phyloP scores from a whole-genome alignment of 257 asterid species.

The Scutellaria minor region DNA sequence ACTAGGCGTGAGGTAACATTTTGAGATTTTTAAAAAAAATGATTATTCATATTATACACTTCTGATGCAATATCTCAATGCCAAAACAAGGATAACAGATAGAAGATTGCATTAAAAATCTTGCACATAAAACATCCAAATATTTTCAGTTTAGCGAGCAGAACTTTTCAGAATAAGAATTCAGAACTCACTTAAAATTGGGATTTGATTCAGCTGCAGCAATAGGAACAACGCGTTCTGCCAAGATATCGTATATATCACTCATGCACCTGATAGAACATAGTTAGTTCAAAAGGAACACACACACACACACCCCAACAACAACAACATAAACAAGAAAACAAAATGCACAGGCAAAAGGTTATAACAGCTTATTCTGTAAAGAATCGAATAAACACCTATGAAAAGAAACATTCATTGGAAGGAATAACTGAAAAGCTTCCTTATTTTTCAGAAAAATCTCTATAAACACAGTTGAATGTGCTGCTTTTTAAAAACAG shows the following conservation, averaged over 20 bases:
- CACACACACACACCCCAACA: not conserved
- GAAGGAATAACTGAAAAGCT: slow-evolving; percentile 17
- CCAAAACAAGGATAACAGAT: not conserved
- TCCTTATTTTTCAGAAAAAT: slow-evolving; percentile 17
- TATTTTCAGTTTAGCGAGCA: slow-evolving; percentile 24
- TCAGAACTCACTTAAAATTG: slow-evolving; percentile 63
- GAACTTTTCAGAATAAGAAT: slow-evolving; percentile 3
- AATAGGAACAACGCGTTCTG: slow-evolving; percentile 74
- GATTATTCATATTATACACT: not conserved
- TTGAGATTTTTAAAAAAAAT: slow-evolving; percentile 7
- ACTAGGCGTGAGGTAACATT: slow-evolving; percentile 4
- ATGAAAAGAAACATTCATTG: slow-evolving; percentile 1
- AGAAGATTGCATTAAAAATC: slow-evolving; percentile 4
- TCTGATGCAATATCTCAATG: not conserved
- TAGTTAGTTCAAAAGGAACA: slow-evolving; percentile 19
- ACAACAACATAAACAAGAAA: slow-evolving; percentile 21
- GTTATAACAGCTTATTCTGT: not conserved
- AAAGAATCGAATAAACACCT: not conserved
- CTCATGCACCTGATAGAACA: slow-evolving; percentile 70
- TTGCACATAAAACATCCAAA: slow-evolving; percentile 13
- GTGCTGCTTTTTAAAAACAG: slow-evolving; percentile 20
- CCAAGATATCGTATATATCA: slow-evolving; percentile 76
- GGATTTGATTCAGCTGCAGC: slow-evolving; percentile 81
- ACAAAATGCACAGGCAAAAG: slow-evolving; percentile 10
- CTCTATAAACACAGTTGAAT: not conserved